These are phyloP conservation scores for Crotalaria pallida DNA, from an alignment of 306 rosid genomes.

Conservation along the genomic window DNA sequence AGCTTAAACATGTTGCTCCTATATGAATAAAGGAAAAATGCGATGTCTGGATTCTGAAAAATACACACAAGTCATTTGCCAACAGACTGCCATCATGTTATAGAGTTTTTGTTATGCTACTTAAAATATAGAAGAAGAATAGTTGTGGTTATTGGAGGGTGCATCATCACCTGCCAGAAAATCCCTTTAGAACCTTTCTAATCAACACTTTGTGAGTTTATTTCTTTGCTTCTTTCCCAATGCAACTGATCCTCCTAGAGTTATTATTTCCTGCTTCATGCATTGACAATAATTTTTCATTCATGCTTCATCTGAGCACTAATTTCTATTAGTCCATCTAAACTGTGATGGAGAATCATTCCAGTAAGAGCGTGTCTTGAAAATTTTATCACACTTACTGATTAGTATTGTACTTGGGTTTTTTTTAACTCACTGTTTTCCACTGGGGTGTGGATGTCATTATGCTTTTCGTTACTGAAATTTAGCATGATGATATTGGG, in stretches of 20 bases:
- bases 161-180: not conserved
- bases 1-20: not conserved
- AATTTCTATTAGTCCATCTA: not conserved
- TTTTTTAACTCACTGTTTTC: not conserved
- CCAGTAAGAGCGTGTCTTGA: not conserved
- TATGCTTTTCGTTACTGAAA: not conserved
- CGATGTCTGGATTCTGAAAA: not conserved
- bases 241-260: not conserved
- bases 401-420: not conserved
- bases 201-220: not conserved
- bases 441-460: not conserved
- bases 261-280: not conserved
- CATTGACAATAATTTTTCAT: not conserved
- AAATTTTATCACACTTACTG: not conserved
- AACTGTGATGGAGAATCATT: too few relatives aligned
- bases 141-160: not conserved
- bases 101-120: not conserved
- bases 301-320: not conserved
- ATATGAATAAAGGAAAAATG: not conserved
- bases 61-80: not conserved
- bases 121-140: not conserved
- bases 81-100: not conserved
- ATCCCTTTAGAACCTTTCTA: not conserved
- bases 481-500: not conserved
- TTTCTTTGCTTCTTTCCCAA: not conserved